Evolutionary conservation across 116 monocot genomes (phyloP).

Genomic region (Zostera marina): DNA sequence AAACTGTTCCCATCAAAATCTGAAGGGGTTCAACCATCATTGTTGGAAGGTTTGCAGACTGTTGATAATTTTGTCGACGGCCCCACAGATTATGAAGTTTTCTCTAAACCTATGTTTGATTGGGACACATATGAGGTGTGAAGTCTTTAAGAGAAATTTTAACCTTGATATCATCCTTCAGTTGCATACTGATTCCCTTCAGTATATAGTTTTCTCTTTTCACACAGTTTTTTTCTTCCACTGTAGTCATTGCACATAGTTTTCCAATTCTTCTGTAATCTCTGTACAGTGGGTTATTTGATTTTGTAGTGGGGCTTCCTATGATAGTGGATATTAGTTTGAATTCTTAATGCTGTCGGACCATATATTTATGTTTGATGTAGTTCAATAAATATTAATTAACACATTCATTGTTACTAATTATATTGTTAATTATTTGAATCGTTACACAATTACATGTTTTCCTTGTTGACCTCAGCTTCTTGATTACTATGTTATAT

Average conservation of each 20-base stretch:
- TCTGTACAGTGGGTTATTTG: conserved; percentile 3
- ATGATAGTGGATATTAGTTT: not conserved
- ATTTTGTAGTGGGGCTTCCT: not conserved
- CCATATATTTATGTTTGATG: not conserved
- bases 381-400: not conserved
- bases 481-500: too few species aligned
- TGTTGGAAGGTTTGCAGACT: conserved; percentile 80
- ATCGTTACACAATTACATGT: too few species aligned
- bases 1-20: conserved; percentile 49
- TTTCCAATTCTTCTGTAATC: conserved; percentile 3
- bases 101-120: conserved; percentile 69
- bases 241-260: conserved; percentile 5
- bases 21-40: conserved; percentile 57
- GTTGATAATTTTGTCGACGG: conserved; percentile 94
- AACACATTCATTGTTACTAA: not conserved
- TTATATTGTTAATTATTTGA: too few species aligned
- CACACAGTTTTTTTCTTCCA: not conserved
- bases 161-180: not conserved
- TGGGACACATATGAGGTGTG: conserved; percentile 57
- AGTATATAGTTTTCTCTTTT: not conserved
- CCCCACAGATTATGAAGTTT: conserved; percentile 86
- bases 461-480: too few species aligned
- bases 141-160: conserved; percentile 4
- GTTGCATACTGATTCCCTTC: not conserved
- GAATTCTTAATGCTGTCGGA: not conserved